These are phyloP conservation scores for slime mould (Dictyostelium discoideum) DNA, from an alignment of 78 protist genomes.

Conservation along the genomic window dicty_2.7 NC_007089.4:2389001-2389500, in stretches of 20 bases:
- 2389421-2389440: slow-evolving; percentile 34
- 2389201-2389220: background rate
- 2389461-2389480: background rate
- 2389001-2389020: slow-evolving; percentile 33
- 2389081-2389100: slow-evolving; percentile 70
- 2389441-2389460: slow-evolving; percentile 11
- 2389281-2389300: background rate
- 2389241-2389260: slow-evolving; percentile 6
- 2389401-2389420: slow-evolving; percentile 72
- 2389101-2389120: slow-evolving; percentile 23
- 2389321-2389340: too few relatives aligned
- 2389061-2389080: slow-evolving; percentile 15
- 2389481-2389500: background rate
- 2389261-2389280: background rate
- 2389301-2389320: background rate
- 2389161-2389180: slow-evolving; percentile 73
- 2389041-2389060: slow-evolving; percentile 20
- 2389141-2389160: slow-evolving; percentile 54
- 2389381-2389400: slow-evolving; percentile 23
- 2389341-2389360: background rate
- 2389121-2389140: slow-evolving; percentile 62
- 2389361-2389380: background rate
- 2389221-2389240: slow-evolving; percentile 56
- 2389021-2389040: background rate
- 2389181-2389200: slow-evolving; percentile 45